Conservation (phyloP, 441 rosid genomes). For the Oxalis stricta region DNA sequence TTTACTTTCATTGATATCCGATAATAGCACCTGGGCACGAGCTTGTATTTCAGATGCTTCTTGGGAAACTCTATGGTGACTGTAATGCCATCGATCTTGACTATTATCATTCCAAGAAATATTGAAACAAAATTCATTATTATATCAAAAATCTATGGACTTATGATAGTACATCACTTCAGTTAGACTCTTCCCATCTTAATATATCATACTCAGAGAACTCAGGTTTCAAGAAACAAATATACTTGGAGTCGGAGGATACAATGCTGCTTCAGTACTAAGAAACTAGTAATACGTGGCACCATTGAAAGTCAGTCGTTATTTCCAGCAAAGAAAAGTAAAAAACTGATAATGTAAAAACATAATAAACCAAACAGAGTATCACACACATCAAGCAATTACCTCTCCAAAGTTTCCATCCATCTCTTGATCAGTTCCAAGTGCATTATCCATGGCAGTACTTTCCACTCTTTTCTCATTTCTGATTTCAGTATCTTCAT, state of each 20-base stretch:
- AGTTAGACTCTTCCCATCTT: too few relatives aligned
- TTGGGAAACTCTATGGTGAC: too few relatives aligned
- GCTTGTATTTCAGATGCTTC: too few relatives aligned
- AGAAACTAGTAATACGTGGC: neutral
- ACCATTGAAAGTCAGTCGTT: slow-evolving; percentile 5
- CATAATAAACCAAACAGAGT: slow-evolving; percentile 9
- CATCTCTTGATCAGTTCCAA: slow-evolving; percentile 20
- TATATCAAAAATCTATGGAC: too few relatives aligned
- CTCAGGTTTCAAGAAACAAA: too few relatives aligned
- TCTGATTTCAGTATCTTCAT: slow-evolving; percentile 14
- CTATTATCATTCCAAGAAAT: too few relatives aligned
- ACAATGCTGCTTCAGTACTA: slow-evolving; percentile 8
- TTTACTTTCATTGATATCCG: neutral
- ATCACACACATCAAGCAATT: slow-evolving; percentile 42
- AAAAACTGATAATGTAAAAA: neutral
- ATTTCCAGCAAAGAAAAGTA: slow-evolving; percentile 8
- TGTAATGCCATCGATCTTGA: too few relatives aligned
- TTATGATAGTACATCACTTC: too few relatives aligned
- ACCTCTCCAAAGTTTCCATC: slow-evolving; percentile 37
- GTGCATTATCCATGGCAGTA: slow-evolving; percentile 10
- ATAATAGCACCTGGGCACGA: neutral
- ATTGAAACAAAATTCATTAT: too few relatives aligned
- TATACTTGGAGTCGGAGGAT: slow-evolving; percentile 6
- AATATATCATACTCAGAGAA: too few relatives aligned
- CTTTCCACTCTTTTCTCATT: slow-evolving; percentile 9